Evolutionary conservation across 176 grass and related monocot species (phyloP).

Genomic region (Echinochloa phyllopogon): DNA sequence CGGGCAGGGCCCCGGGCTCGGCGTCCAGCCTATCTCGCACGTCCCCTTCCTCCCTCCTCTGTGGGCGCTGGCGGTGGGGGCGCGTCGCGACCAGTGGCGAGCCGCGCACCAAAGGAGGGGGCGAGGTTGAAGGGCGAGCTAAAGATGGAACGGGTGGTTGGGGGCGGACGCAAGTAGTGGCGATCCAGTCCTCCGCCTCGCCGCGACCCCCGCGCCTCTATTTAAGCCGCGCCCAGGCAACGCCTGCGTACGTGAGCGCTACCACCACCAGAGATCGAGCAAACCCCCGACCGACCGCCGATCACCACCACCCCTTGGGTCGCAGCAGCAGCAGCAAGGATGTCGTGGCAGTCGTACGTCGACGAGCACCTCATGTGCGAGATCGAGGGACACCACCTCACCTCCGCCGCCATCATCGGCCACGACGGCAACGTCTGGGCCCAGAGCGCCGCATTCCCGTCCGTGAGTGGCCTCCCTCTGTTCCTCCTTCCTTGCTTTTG

Average conservation of each 20-base stretch:
- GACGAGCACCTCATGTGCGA: slow-evolving; percentile 92
- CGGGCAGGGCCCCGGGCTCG: slow-evolving; percentile 28
- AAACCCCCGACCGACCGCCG: neutral
- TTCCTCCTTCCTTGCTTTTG: neutral
- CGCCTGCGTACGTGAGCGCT: slow-evolving; percentile 6
- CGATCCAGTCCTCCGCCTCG: neutral
- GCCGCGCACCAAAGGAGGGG: slow-evolving; percentile 32
- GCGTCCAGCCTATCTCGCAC: slow-evolving; percentile 1
- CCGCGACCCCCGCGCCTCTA: slow-evolving; percentile 26
- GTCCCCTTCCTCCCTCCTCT: neutral
- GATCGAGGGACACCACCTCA: slow-evolving; percentile 73
- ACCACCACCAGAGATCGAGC: neutral
- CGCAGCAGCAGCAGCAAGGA: slow-evolving; percentile 16
- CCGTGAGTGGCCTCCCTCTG: slow-evolving; percentile 1
- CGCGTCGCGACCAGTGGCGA: neutral
- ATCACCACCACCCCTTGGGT: neutral
- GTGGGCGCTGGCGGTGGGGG: neutral
- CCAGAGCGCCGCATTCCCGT: slow-evolving; percentile 60
- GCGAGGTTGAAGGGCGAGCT: slow-evolving; percentile 52
- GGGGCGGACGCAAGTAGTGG: neutral
- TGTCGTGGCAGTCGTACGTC: slow-evolving; percentile 91
- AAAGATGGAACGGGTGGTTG: slow-evolving; percentile 43
- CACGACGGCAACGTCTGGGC: slow-evolving; percentile 80
- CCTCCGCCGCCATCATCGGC: slow-evolving; percentile 77
- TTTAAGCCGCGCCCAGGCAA: slow-evolving; percentile 12